A percentile compares a stretch with the other conserved stretches of the same genome.
Conservation (phyloP, 148 eudicot genomes). For the Diospyros lotus region DNA sequence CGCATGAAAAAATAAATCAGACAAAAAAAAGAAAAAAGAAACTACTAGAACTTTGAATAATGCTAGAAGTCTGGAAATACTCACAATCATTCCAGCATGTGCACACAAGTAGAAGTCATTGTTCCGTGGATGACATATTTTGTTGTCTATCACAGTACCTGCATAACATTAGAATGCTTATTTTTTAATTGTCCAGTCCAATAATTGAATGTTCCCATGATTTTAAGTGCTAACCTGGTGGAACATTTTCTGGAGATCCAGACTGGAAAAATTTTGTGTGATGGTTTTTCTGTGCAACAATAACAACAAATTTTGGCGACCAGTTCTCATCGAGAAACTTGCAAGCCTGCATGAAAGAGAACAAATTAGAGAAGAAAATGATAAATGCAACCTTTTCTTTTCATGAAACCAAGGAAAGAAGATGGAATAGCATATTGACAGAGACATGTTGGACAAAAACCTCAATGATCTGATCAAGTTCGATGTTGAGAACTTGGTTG, state of each 20-base stretch:
- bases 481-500: slow-evolving; percentile 55
- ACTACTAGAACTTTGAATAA: too few species aligned
- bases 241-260: slow-evolving; percentile 46
- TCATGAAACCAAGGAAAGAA: too few species aligned
- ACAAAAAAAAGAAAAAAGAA: too few species aligned
- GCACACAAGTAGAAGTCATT: slow-evolving; percentile 89
- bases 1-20: too few species aligned
- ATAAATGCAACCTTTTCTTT: neutral
- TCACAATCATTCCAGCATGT: slow-evolving; percentile 94
- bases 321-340: slow-evolving; percentile 62
- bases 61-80: slow-evolving; percentile 13
- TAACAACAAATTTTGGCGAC: slow-evolving; percentile 53
- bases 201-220: too few species aligned
- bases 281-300: slow-evolving; percentile 63
- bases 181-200: too few species aligned
- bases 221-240: slow-evolving; percentile 38
- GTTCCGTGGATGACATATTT: slow-evolving; percentile 81
- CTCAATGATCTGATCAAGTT: slow-evolving; percentile 62
- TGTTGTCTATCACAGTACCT: slow-evolving; percentile 93
- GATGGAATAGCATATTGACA: neutral
- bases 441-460: slow-evolving; percentile 10
- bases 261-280: slow-evolving; percentile 64
- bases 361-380: neutral
- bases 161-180: slow-evolving; percentile 3
- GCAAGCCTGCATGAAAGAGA: slow-evolving; percentile 37